These are phyloP conservation scores for Coffea canephora DNA, from an alignment of 257 asterid genomes.

Conservation along the genomic window DNA sequence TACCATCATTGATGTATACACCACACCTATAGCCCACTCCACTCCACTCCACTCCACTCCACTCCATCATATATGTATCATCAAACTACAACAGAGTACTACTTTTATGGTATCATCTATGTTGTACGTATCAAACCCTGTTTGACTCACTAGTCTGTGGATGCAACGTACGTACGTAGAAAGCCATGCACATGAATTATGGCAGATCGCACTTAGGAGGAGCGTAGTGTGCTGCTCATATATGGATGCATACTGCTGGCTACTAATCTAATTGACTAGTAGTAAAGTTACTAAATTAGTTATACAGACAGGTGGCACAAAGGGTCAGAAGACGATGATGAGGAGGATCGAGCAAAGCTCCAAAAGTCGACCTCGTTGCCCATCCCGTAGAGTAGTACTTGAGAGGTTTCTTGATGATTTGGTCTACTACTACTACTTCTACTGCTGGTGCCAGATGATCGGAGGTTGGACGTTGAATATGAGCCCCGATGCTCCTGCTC, in stretches of 20 bases:
- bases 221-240: background rate
- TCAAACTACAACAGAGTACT: no score
- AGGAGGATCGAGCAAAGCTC: slow-evolving; percentile 54
- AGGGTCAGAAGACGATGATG: slow-evolving; percentile 62
- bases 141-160: background rate
- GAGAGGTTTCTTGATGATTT: slow-evolving; percentile 25
- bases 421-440: slow-evolving; percentile 10
- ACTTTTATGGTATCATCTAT: no score
- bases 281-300: background rate
- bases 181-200: background rate
- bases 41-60: no score
- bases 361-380: slow-evolving; percentile 56
- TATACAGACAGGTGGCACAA: slow-evolving; percentile 71
- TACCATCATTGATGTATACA: no score
- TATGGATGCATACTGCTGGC: background rate
- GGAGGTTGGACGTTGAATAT: slow-evolving; percentile 25
- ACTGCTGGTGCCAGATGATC: slow-evolving; percentile 7
- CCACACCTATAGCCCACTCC: no score
- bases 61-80: no score
- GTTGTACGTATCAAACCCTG: background rate
- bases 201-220: background rate
- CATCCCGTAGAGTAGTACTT: slow-evolving; percentile 21
- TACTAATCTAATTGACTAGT: background rate
- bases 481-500: slow-evolving; percentile 29
- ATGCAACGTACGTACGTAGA: background rate